A percentile compares a stretch with the other conserved stretches of the same genome.
Evolutionary conservation across 2,329 filamentous ascomycete species (phyloP).

Genomic region (Conoideocrella luteorostrata): DNA sequence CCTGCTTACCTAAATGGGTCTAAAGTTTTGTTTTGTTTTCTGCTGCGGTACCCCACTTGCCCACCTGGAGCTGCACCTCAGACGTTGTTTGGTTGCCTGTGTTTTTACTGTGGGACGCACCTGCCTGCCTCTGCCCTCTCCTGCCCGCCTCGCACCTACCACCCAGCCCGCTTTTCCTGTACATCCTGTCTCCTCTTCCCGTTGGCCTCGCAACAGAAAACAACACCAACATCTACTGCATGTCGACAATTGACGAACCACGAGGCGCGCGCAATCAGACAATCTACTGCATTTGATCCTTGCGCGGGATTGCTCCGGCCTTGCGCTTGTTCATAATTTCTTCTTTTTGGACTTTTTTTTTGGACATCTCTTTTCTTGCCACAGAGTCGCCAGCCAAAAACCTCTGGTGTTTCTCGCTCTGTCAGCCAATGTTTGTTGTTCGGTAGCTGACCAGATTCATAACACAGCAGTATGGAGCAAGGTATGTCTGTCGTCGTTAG

Average conservation of each 20-base stretch:
- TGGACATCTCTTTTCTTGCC: slow-evolving; percentile 9
- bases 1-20: slow-evolving; percentile 19
- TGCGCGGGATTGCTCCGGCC: slow-evolving; percentile 5
- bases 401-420: slow-evolving; percentile 11
- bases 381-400: slow-evolving; percentile 7
- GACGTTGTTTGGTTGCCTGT: slow-evolving; percentile 3
- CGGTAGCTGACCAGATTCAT: slow-evolving; percentile 21
- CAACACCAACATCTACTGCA: slow-evolving; percentile 32
- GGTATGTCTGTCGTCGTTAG: slow-evolving; percentile 22
- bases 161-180: slow-evolving; percentile 13
- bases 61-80: not conserved
- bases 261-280: slow-evolving; percentile 20
- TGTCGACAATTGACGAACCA: slow-evolving; percentile 20
- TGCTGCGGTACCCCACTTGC: not conserved
- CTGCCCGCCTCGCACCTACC: slow-evolving; percentile 5
- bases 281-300: slow-evolving; percentile 5
- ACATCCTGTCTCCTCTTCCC: slow-evolving; percentile 26
- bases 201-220: slow-evolving; percentile 40
- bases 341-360: slow-evolving; percentile 7
- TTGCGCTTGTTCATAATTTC: slow-evolving; percentile 10
- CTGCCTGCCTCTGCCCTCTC: not conserved
- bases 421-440: slow-evolving; percentile 35
- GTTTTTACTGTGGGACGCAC: slow-evolving; percentile 2
- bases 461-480: slow-evolving; percentile 26
- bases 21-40: slow-evolving; percentile 11